phyloP scores from a whole-genome alignment of 345 rosid species.

The Populus deltoides region DNA sequence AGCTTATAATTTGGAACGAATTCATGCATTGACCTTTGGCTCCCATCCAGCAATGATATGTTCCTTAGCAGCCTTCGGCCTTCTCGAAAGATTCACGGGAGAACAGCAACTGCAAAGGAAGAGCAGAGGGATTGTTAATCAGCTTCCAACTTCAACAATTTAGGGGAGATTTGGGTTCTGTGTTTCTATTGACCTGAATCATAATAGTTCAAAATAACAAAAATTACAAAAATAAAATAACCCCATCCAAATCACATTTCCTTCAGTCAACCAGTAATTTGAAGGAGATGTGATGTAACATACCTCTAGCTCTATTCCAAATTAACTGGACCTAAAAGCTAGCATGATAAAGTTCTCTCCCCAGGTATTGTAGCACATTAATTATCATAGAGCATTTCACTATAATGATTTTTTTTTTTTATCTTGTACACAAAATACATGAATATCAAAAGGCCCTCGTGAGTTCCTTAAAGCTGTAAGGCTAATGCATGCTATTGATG shows the following conservation, averaged over 20 bases:
- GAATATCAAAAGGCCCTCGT: neutral
- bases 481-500: no score
- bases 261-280: neutral
- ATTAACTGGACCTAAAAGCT: neutral
- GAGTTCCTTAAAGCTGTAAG: neutral
- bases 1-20: constrained; percentile 18
- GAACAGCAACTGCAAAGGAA: constrained; percentile 43
- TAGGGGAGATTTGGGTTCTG: neutral
- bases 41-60: constrained; percentile 81
- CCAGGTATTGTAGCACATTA: neutral
- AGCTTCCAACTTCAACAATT: neutral
- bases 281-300: no score
- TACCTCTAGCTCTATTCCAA: neutral
- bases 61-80: constrained; percentile 57
- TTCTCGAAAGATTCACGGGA: constrained; percentile 63
- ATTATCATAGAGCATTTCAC: neutral
- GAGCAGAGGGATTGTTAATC: neutral
- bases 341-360: neutral
- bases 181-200: neutral
- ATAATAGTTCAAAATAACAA: neutral
- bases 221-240: neutral
- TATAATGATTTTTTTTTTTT: neutral
- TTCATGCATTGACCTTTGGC: constrained; percentile 70
- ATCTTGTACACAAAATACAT: neutral
- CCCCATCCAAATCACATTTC: neutral